These are phyloP conservation scores for Aspergillus sp. DNA, from an alignment of 2,329 filamentous ascomycete species.

Conservation along the genomic window DNA sequence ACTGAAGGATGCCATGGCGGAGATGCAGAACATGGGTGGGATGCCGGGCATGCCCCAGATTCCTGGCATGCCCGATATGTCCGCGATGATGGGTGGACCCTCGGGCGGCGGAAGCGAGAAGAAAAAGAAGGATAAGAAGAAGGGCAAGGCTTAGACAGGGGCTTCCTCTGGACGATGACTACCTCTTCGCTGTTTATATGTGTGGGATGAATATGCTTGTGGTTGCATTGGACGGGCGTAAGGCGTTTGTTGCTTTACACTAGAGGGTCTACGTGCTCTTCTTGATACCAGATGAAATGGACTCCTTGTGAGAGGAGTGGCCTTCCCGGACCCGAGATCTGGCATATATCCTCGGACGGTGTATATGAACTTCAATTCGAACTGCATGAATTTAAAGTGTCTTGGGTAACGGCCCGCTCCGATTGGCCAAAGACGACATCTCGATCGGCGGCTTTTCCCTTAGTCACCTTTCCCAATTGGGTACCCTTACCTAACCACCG, in stretches of 20 bases:
- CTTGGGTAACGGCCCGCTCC: neutral
- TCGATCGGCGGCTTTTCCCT: neutral
- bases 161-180: slow-evolving; percentile 1
- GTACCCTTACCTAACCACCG: too few relatives aligned
- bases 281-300: slow-evolving; percentile 18
- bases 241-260: slow-evolving; percentile 28
- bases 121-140: slow-evolving; percentile 52
- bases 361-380: too few relatives aligned
- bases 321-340: too few relatives aligned
- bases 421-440: neutral
- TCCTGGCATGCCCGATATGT: slow-evolving; percentile 51
- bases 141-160: slow-evolving; percentile 38
- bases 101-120: slow-evolving; percentile 32
- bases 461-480: too few relatives aligned
- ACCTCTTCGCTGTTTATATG: slow-evolving; percentile 15
- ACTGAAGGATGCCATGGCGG: slow-evolving; percentile 94
- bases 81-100: slow-evolving; percentile 49
- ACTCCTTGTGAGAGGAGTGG: neutral
- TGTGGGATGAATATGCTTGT: slow-evolving; percentile 17
- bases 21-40: slow-evolving; percentile 64
- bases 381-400: neutral
- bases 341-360: too few relatives aligned
- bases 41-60: slow-evolving; percentile 42
- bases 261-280: slow-evolving; percentile 15
- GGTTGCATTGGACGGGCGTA: slow-evolving; percentile 39